Base-by-base conservation (phyloP, 1,284 basidiomycete genomes). In the Microbotryum silenes-acaulis region DNA sequence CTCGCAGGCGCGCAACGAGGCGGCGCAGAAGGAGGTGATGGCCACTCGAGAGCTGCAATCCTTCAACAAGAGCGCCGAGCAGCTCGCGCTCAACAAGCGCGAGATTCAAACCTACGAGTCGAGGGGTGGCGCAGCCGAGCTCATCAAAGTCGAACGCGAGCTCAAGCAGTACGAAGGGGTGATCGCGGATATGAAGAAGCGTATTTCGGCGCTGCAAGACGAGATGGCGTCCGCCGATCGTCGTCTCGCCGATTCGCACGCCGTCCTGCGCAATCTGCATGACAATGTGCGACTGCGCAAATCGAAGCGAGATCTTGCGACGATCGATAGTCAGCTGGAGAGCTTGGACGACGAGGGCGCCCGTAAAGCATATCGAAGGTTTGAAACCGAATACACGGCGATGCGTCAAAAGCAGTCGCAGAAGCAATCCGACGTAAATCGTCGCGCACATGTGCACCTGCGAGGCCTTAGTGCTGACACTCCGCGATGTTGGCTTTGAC, bases 231-330 rank as follows among this genome's bases (percentile, higher is more conserved):
- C 62, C 12, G 62, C 73, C 49, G 75, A 77, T 47, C 72, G 74
- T 60, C 72, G 72, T 45, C 67, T 76, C 56, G 72, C 75, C 46
- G 73, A 76, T 56, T 74, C 74, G 21, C 72, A 74, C 56, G 73
- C 74, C 20, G 69, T 73, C 29, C 72, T 77, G 61, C 72, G 77
- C 51, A 93, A 89, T 74, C 79, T 97, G 66, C 83, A 86, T 63
- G 88, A 91, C 74, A 99, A 97, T 73, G 78, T 93, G 51, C 85
- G 88, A 10, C 84, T 89, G 64, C 81, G 91, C 56, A 82, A 83
- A 71, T 79, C 91, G 51, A 79, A 80, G 61, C 79, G 80, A 59
- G 83, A 89, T 54, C 86, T 96, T 23, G 78, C 78, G 29, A 78
- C 78, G 0, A 84, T 87, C 12, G 82, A 90, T 70, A 79, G 79